Evolutionary conservation across 305 asterid genomes (phyloP).

Genomic region (Fraxinus baroniana): DNA sequence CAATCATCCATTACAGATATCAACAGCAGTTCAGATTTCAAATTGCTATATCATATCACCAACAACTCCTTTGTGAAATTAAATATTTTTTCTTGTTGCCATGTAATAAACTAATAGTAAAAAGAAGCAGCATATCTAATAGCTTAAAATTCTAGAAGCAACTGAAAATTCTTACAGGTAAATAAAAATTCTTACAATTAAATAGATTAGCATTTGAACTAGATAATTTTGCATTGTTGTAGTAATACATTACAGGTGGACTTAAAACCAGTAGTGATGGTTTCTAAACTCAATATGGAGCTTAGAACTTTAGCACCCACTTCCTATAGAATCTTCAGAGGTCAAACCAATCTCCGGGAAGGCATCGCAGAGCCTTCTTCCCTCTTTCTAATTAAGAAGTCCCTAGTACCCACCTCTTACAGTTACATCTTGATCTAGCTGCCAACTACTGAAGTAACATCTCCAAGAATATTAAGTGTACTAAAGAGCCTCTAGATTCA

Average conservation of each 20-base stretch:
- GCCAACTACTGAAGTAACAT: neutral
- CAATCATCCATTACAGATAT: constrained; percentile 19
- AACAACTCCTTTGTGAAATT: constrained; percentile 1
- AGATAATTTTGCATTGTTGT: neutral
- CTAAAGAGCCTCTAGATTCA: neutral
- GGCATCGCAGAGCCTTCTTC: neutral
- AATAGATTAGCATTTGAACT: neutral
- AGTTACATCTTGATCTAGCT: neutral
- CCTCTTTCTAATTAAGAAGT: neutral
- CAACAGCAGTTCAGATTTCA: constrained; percentile 20
- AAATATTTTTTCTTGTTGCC: neutral
- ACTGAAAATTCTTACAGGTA: neutral
- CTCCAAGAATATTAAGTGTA: neutral
- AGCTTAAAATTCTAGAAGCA: constrained; percentile 2
- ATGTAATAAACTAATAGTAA: neutral
- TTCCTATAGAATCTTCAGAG: neutral
- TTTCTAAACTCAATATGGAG: neutral
- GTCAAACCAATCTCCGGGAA: neutral
- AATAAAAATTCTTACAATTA: neutral
- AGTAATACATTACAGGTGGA: neutral
- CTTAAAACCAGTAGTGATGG: neutral
- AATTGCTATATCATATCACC: constrained; percentile 12
- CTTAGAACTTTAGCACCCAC: neutral
- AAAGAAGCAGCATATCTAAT: neutral
- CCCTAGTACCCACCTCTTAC: neutral